Conservation (phyloP, 306 rosid species). For the Cucumis sativus region DNA sequence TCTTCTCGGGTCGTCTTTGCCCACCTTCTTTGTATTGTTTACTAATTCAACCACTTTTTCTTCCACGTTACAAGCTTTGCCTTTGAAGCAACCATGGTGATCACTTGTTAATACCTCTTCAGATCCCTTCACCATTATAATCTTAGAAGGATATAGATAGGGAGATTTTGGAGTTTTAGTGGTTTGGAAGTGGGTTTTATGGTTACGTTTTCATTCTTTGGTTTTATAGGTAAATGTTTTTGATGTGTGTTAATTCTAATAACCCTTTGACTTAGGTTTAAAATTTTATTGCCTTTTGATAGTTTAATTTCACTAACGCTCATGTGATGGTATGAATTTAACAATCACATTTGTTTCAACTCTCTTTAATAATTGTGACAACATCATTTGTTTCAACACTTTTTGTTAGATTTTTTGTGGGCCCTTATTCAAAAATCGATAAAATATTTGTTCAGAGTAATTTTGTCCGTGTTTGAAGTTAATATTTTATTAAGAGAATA, state of each 20-base stretch:
- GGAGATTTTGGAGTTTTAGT: neutral
- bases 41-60: slow-evolving; percentile 19
- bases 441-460: too few relatives aligned
- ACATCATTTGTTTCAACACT: too few relatives aligned
- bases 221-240: neutral
- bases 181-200: neutral
- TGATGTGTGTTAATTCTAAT: neutral
- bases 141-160: neutral
- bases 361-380: too few relatives aligned
- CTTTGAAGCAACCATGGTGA: neutral
- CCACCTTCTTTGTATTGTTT: slow-evolving; percentile 38
- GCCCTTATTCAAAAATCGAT: too few relatives aligned
- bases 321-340: too few relatives aligned
- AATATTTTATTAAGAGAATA: too few relatives aligned
- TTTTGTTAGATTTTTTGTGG: too few relatives aligned
- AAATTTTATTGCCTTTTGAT: too few relatives aligned
- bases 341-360: too few relatives aligned
- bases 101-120: neutral
- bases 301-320: too few relatives aligned
- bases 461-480: too few relatives aligned
- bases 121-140: neutral
- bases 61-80: slow-evolving; percentile 10
- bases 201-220: neutral
- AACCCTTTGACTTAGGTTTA: neutral
- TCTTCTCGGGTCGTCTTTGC: slow-evolving; percentile 73